Evolutionary conservation across 371 early-diverging fungal genomes (phyloP), one percentile per base, ranked within the genome.

Genomic region (Vairimorpha necatrix): DNA sequence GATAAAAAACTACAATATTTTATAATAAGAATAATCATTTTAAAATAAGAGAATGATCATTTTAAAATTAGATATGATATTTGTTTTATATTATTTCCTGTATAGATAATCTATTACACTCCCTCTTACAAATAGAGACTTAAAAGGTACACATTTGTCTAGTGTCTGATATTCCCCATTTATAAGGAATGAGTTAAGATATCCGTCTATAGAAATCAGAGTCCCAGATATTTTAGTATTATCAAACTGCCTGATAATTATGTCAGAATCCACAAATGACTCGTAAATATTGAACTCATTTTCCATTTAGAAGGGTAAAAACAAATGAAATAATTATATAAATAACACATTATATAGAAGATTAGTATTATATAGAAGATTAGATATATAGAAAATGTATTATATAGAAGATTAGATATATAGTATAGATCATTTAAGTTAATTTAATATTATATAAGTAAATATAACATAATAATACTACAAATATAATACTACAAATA

Each of bases 261-360:
- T 28, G 24, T 28, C 9, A 28, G 24, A 28, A 28, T 26, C 58
- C 13, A 56, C 30, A 56, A 56, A 56, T 28, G 24, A 24, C 6
- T 24, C 6, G 20, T 16, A 56, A 56, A 56, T 2, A 28, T 56
- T 28, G 30, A 26, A 56, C 18, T 26, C 58, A 56, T 56, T 56
- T 56, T 56, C 58, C 58, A 56, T 56, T 26, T 22, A 28, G 58
- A 13, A 50, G 50, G 4, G 50, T 50, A n/a, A 50, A 50, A 6
- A 11, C 14, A n/a, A 50, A 50, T 11, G 14, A 13, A 13, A 50
- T 50, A 6, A 50, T 50, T n/a, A 11, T n/a, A 50, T 11, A 4
- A 50, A 50, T n/a, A 50, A n/a, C n/a, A n/a, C n/a, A n/a, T n/a
- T n/a, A n/a, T n/a, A n/a, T n/a, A n/a, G n/a, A n/a, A n/a, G n/a